Evolutionary conservation across 805 yeast genomes (phyloP), one percentile per base, ranked within the genome.

Genomic region (Zygotorulaspora danielsina): DNA sequence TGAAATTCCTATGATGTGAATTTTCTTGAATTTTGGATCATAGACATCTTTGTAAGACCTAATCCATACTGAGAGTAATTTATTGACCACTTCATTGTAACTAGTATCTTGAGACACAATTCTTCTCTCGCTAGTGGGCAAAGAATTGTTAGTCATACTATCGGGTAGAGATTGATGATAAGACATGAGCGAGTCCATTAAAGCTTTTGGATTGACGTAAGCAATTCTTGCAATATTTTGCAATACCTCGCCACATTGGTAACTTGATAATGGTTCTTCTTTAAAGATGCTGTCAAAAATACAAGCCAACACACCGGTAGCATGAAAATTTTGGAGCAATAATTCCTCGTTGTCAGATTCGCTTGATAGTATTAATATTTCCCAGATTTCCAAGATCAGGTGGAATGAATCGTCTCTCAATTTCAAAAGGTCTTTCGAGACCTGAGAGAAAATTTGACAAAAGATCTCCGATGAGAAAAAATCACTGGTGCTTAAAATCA

Each of bases 1-100:
- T 3, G 81, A 64, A 6, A 84, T 57, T 0, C 85, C 93, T 42
- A 85, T 58, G 3, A 79, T 64, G 48, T 75, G 78, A 37, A 81
- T 65, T 59, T 90, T 90, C 45, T 83, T 77, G 49, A 78, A 76
- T 43, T 85, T 71, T 1, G 95, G 89, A 51, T 81, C 87, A 29
- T 82, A 84, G 41, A 84, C 73, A 43, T 76, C 75, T 19, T 67
- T 65, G 44, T 72, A 59, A 69, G 77, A 73, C 18, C 69, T 65
- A 28, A 68, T 61, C 67, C 73, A 69, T 11, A 60, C 51, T 4
- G 59, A 49, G 10, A 63, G 24, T 16, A 69, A 57, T 38, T 56
- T 62, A 30, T 43, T 43, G 4, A 66, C 36, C 4, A 61, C 41
- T 5, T 47, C 46, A 11, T 53, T 58, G 31, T 54, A 50, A 7